These are phyloP conservation scores for Massariosphaeria phaeospora DNA, from an alignment of 495 filamentous ascomycete species.

Conservation along the genomic window DNA sequence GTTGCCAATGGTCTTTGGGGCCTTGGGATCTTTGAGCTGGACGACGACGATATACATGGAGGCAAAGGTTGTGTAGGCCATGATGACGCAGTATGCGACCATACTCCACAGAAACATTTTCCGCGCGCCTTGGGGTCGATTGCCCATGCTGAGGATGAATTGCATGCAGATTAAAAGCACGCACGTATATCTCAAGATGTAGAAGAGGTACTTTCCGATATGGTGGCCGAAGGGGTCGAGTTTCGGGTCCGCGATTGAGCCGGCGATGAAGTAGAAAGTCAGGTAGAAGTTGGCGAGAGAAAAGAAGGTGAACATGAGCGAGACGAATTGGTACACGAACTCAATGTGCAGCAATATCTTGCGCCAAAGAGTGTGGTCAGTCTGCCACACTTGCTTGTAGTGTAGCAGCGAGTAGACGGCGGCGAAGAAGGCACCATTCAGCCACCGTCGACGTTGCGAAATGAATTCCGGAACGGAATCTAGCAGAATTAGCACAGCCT, in stretches of 20 bases:
- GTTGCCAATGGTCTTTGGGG: conserved; percentile 60
- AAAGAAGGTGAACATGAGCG: conserved; percentile 92
- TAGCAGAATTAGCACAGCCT: conserved; percentile 23
- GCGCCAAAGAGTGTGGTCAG: conserved; percentile 82
- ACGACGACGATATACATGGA: conserved; percentile 77
- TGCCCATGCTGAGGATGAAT: conserved; percentile 98
- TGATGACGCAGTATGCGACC: conserved; percentile 84
- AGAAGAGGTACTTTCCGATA: conserved; percentile 79
- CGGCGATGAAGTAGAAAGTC: conserved; percentile 97
- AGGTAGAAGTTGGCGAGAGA: conserved; percentile 98
- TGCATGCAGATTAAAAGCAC: conserved; percentile 86
- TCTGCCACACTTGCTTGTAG: conserved; percentile 86
- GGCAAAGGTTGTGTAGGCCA: conserved; percentile 92
- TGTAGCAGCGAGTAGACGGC: conserved; percentile 97
- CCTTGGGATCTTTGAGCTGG: conserved; percentile 58
- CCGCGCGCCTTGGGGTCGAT: conserved; percentile 93
- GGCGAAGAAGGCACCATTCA: conserved; percentile 98
- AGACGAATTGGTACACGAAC: conserved; percentile 90
- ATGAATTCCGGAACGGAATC: conserved; percentile 88
- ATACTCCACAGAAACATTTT: conserved; percentile 84
- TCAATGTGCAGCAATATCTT: conserved; percentile 94
- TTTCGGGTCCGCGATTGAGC: conserved; percentile 73
- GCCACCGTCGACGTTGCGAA: conserved; percentile 90
- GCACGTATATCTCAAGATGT: conserved; percentile 75
- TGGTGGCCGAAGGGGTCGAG: conserved; percentile 88